These are phyloP conservation scores for Geosiphon pyriformis DNA, from an alignment of 192 early-diverging fungal genomes.

Conservation along the genomic window DNA sequence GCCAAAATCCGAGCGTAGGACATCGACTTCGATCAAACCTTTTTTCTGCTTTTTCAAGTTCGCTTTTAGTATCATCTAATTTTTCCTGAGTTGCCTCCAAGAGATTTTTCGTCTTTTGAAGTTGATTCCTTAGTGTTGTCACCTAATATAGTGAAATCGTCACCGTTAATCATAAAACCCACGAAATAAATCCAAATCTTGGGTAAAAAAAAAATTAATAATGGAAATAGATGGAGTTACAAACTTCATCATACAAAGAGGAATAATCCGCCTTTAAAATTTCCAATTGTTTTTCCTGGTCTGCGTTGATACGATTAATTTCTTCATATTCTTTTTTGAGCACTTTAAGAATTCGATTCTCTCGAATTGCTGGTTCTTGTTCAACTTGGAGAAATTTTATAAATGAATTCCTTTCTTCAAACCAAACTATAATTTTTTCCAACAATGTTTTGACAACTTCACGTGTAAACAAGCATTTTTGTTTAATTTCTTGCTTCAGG, in stretches of 20 bases:
- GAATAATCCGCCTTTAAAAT: background rate
- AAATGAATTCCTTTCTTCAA: conserved; percentile 1
- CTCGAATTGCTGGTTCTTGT: background rate
- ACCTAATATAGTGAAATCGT: no score
- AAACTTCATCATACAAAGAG: background rate
- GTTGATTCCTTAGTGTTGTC: background rate
- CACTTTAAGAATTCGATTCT: background rate
- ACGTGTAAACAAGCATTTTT: background rate
- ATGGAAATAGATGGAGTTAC: no score
- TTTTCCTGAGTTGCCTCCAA: background rate
- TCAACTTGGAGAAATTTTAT: background rate
- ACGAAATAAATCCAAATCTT: no score
- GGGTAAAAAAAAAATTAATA: no score
- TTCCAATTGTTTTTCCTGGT: background rate
- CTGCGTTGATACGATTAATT: background rate
- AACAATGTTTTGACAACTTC: background rate
- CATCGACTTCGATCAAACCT: background rate
- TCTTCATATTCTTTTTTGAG: conserved; percentile 3
- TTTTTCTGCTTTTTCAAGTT: background rate
- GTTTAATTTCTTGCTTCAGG: background rate
- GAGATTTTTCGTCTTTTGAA: conserved; percentile 1
- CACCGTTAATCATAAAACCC: no score
- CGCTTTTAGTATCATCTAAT: background rate
- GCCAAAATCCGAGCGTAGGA: background rate
- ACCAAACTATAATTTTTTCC: background rate